phyloP scores from a whole-genome alignment of 1,139 yeast species.

The Nakaseomyces kungkrabaensis region DNA sequence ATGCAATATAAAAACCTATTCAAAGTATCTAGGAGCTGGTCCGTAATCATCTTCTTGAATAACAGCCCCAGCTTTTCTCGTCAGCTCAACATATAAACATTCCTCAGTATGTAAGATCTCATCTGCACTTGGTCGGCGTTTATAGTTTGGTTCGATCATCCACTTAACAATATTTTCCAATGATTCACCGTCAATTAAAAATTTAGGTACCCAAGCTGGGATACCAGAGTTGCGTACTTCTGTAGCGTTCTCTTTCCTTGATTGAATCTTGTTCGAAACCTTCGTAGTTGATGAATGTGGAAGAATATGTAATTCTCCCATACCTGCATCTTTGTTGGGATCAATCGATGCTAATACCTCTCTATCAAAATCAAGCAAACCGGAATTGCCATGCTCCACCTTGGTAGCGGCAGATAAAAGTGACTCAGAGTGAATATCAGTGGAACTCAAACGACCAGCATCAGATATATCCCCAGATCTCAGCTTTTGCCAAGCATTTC shows the following conservation, averaged over 20 bases:
- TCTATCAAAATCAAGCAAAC: conserved; percentile 17
- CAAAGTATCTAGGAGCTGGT: conserved; percentile 44
- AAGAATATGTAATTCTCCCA: not conserved
- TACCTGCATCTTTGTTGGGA: not conserved
- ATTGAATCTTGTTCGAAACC: conserved; percentile 23
- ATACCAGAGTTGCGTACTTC: conserved; percentile 15
- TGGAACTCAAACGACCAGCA: conserved; percentile 79
- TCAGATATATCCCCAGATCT: conserved; percentile 93
- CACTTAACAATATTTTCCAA: conserved; percentile 73
- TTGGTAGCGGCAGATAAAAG: conserved; percentile 22
- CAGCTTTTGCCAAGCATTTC: conserved; percentile 92
- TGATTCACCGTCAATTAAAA: conserved; percentile 65
- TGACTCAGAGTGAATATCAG: conserved; percentile 38
- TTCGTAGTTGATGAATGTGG: conserved; percentile 4
- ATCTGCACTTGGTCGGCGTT: conserved; percentile 67
- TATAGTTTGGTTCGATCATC: conserved; percentile 88
- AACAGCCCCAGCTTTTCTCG: conserved; percentile 90
- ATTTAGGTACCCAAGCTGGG: conserved; percentile 80
- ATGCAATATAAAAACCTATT: conserved; percentile 2
- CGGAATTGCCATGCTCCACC: conserved; percentile 16
- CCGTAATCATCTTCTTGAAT: conserved; percentile 96
- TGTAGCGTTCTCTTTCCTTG: conserved; percentile 6
- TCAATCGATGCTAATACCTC: conserved; percentile 4
- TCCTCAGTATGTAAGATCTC: conserved; percentile 61
- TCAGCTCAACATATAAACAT: conserved; percentile 65